phyloP scores from a whole-genome alignment of 345 rosid genomes.

The Jatropha curcas region DNA sequence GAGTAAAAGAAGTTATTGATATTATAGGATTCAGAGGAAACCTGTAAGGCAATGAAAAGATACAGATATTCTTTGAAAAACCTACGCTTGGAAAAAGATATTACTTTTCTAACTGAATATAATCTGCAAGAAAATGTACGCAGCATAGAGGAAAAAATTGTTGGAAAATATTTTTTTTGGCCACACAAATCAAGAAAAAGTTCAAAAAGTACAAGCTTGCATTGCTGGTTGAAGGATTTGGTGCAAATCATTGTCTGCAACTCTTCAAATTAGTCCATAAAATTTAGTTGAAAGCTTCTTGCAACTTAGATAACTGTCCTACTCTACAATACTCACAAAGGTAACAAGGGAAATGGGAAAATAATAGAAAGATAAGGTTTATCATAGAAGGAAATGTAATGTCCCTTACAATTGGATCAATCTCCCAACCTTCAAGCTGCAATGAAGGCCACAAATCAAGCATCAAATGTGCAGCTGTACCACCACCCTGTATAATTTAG shows the following conservation, averaged over 20 bases:
- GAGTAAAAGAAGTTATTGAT: neutral
- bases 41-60: no score
- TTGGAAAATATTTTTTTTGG: neutral
- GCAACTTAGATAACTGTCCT: neutral
- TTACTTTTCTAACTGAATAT: neutral
- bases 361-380: neutral
- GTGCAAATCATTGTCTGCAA: neutral
- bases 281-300: no score
- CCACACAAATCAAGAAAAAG: neutral
- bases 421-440: conserved; percentile 78
- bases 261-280: no score
- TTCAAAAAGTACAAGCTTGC: neutral
- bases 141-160: neutral
- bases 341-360: no score
- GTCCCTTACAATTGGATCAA: conserved; percentile 65
- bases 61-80: no score
- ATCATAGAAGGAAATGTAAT: neutral
- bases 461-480: conserved; percentile 86
- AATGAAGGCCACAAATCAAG: conserved; percentile 76
- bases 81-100: no score
- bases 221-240: neutral
- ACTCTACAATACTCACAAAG: no score
- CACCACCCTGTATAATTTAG: conserved; percentile 60
- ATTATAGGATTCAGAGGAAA: neutral
- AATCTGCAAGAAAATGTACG: neutral